These are phyloP conservation scores for Sequoia sempervirens DNA, from an alignment of 75 land plant species.

Conservation along the genomic window DNA sequence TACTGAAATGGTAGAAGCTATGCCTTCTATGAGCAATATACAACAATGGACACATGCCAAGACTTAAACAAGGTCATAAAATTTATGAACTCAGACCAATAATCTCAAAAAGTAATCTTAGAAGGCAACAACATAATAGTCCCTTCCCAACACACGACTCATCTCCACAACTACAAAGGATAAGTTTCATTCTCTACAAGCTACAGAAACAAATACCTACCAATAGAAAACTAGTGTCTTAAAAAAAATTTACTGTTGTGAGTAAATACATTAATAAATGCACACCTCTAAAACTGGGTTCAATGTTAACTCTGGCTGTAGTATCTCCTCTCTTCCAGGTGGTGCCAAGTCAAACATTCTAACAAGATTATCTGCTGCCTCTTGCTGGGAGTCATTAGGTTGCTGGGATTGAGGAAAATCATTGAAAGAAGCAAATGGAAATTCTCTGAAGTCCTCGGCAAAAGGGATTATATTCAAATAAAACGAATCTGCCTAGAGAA, in stretches of 20 bases:
- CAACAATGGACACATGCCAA: not conserved
- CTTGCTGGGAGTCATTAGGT: slow-evolving; percentile 71
- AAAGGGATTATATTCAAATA: slow-evolving; percentile 94
- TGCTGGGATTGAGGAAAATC: slow-evolving; percentile 51
- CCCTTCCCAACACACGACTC: not conserved
- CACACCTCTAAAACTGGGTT: slow-evolving; percentile 76
- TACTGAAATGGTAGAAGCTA: not conserved
- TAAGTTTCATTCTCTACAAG: not conserved
- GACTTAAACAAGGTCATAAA: not conserved
- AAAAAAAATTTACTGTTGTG: not conserved
- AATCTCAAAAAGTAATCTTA: not conserved
- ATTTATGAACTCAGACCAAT: not conserved
- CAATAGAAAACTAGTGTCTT: not conserved
- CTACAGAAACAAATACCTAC: not conserved
- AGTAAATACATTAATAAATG: not conserved
- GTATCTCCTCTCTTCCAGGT: slow-evolving; percentile 43
- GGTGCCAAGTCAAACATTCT: slow-evolving; percentile 82
- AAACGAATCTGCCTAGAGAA: slow-evolving; percentile 85
- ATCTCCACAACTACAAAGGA: not conserved
- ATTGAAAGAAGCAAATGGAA: slow-evolving; percentile 82
- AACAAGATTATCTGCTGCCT: slow-evolving; percentile 80
- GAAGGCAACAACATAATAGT: not conserved
- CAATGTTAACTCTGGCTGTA: slow-evolving; percentile 74
- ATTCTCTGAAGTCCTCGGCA: slow-evolving; percentile 92
- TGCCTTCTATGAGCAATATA: not conserved